Evolutionary conservation across 257 asterid genomes (phyloP), one percentile per base, ranked within the genome.

Genomic region (Ajuga chamaepitys): DNA sequence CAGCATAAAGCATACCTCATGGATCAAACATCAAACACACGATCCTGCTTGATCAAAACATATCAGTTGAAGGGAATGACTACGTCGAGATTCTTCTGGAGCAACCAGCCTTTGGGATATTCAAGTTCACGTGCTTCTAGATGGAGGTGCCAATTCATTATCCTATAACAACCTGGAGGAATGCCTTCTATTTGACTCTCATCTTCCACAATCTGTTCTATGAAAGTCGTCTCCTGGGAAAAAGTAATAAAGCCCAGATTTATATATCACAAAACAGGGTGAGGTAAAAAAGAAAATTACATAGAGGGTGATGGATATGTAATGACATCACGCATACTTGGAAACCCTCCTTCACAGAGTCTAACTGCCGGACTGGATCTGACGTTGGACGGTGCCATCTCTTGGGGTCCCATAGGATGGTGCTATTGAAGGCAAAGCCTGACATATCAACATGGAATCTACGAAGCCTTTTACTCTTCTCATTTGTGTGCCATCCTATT

Each of bases 361-460:
- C 97, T 34, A 86, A 79, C 63, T 88, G 96, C 47, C 95, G 80
- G 62, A 85, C 76, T 73, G 92, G 95, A 66, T 70, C 77, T 66
- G 93, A 82, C 54, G 87, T 83, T 14, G 92, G 96, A 34, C 86
- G 84, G 35, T 71, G 84, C 95, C 96, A 88, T 75, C 88, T 80
- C 74, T 83, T 83, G 74, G 86, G 88, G 81, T 88, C 96, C 99
- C 97, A 94, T 67, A 94, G 59, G 51, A 90, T 83, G 73, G 93
- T 88, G 83, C 99, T 88, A 66, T 94, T 94, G 81, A 90, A 94
- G 72, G 97, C 97, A 90, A 90, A 90, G 45, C 97, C 99, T 0
- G 99, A 90, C 99, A 94, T 90, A 78, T 94, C 97, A 50, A 94
- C 87, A 46, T 94, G 97, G 82, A 94, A 94, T 69, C 99, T 79